A percentile compares a stretch with the other conserved stretches of the same genome.
These are phyloP conservation scores for Aureococcus anophagefferens DNA, from an alignment of 108 stramenopile genomes.

Conservation along the genomic window DNA sequence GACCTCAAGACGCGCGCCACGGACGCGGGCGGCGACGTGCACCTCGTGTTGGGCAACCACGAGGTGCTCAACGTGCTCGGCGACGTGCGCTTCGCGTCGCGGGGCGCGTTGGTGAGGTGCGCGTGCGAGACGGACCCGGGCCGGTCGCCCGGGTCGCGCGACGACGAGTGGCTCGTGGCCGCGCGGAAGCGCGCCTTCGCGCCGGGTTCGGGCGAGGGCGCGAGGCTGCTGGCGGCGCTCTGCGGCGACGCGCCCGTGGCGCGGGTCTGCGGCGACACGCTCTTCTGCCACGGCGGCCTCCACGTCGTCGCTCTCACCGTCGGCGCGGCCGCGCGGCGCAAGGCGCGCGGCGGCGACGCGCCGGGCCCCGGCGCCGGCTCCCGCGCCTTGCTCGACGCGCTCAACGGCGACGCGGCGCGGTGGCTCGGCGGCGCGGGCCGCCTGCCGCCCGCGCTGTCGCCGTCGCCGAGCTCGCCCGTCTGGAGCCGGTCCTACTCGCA, in stretches of 20 bases:
- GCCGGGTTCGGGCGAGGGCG: too few relatives aligned
- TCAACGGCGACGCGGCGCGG: not conserved
- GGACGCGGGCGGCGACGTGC: not conserved
- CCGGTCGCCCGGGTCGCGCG: too few relatives aligned
- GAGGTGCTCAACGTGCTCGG: not conserved
- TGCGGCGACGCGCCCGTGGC: not conserved
- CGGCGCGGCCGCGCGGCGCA: not conserved
- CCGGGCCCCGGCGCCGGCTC: not conserved
- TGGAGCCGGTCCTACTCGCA: not conserved
- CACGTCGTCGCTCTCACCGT: not conserved
- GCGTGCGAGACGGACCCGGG: too few relatives aligned
- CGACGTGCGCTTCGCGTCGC: not conserved
- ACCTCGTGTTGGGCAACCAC: not conserved
- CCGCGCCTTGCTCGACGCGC: not conserved
- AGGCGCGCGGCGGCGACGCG: too few relatives aligned
- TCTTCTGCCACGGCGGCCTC: not conserved
- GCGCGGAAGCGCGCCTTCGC: too few relatives aligned
- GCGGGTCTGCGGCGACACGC: not conserved
- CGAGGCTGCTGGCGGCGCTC: not conserved
- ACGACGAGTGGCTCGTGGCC: too few relatives aligned
- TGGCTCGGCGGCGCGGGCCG: not conserved
- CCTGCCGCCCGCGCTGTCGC: not conserved
- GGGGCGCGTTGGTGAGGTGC: too few relatives aligned
- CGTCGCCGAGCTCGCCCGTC: not conserved
- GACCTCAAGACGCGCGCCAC: not conserved